Base-by-base conservation (phyloP, 441 rosid genomes). In the Flueggea neowawraea region DNA sequence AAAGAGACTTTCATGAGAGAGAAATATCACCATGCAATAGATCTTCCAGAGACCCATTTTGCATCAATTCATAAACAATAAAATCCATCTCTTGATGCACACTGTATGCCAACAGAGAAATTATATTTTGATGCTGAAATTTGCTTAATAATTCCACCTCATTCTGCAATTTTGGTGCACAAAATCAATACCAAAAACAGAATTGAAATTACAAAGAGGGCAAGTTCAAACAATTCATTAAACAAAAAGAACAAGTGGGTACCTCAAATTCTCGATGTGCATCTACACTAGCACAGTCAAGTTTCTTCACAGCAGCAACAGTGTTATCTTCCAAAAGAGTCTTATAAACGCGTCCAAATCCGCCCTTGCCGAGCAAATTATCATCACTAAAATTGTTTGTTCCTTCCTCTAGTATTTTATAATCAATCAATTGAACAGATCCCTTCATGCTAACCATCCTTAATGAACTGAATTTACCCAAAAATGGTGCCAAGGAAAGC, bases 51-150 rank as follows among this genome's bases (percentile, higher is more conserved):
- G 96, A 93, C 63, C 93, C 87, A 61, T 90, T 88, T 53, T 77
- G 82, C 98, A 93, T 93, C 70, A 93, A 61, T 77, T 93, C 98
- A 58, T 93, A 93, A 54, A 93, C 78, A 12, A 93, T 80, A 56
- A 90, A 87, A 31, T 90, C 69, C 43, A 76, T 58, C 31, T 84
- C 80, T 5, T 70, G 84, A 62, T 79, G 75, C 8, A 77, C 73
- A 74, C 95, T 79, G 64, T 83, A 90, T 54, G 96, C 98, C 77
- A 93, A 51, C 31, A 93, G 62, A 0, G 90, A 81, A 50, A 93
- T 88, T 58, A 90, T 71, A 63, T 90, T 90, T 10, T 90, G 83
- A 70, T 93, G 95, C 73, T 77, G 84, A 67, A 87, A 74, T 73
- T 74, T 88, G 75, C 97, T 80, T 52, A 93, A 67, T 60, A 93